A percentile compares a stretch with the other conserved stretches of the same genome.
These are phyloP conservation scores for Paecilomyces sp. DNA, from an alignment of 2,329 filamentous ascomycete genomes.

Conservation along the genomic window DNA sequence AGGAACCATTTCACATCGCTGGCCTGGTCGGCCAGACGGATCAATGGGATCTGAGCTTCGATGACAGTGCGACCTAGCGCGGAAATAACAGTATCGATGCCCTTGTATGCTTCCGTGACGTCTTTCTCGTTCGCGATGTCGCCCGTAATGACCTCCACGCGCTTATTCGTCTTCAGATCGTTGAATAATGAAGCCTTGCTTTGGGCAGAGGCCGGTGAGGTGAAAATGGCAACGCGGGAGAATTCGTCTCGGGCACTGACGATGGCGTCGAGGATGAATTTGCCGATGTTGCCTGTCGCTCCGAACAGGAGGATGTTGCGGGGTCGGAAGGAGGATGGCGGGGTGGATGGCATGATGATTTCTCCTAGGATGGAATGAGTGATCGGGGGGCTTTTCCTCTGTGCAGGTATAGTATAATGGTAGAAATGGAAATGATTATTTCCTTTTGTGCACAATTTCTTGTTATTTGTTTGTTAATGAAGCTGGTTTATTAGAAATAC, in stretches of 20 bases:
- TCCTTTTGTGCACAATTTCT: background rate
- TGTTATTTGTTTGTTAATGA: background rate
- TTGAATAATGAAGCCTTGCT: slow-evolving; percentile 46
- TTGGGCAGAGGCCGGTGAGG: slow-evolving; percentile 45
- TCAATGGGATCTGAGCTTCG: slow-evolving; percentile 53
- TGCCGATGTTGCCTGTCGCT: slow-evolving; percentile 47
- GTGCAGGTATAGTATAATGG: background rate
- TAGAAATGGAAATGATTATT: background rate
- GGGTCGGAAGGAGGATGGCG: slow-evolving; percentile 7
- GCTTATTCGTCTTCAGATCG: slow-evolving; percentile 33
- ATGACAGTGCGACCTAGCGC: slow-evolving; percentile 59
- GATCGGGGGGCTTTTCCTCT: background rate
- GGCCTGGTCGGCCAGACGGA: slow-evolving; percentile 51
- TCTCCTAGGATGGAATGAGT: background rate
- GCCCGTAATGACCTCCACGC: slow-evolving; percentile 50
- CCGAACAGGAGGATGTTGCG: slow-evolving; percentile 48
- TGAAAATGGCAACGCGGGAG: slow-evolving; percentile 49
- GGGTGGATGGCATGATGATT: background rate
- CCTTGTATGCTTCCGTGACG: slow-evolving; percentile 50
- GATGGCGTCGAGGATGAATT: slow-evolving; percentile 46
- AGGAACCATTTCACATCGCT: slow-evolving; percentile 56
- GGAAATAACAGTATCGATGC: slow-evolving; percentile 59
- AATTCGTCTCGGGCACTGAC: slow-evolving; percentile 41
- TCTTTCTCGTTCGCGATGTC: slow-evolving; percentile 47
- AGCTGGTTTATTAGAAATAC: background rate